Conservation (phyloP, 257 asterid species). For the Lithospermum erythrorhizon region DNA sequence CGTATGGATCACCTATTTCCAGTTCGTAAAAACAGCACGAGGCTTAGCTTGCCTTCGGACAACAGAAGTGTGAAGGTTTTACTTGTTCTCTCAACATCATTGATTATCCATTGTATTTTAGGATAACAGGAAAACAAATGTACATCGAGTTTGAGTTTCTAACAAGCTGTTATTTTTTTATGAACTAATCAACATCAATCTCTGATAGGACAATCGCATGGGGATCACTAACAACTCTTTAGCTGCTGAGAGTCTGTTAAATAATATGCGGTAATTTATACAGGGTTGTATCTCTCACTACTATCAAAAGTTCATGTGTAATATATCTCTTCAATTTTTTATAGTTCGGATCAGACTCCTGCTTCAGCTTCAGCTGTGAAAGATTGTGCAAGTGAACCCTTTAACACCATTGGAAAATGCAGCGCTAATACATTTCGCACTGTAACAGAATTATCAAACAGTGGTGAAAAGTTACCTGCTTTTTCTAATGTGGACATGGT, state of each 20-base stretch:
- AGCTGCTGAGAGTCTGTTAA: conserved; percentile 26
- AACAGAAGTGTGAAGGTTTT: conserved; percentile 52
- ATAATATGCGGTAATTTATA: conserved; percentile 32
- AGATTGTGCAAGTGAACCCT: conserved; percentile 21
- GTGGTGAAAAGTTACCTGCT: conserved; percentile 38
- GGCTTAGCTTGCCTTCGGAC: conserved; percentile 36
- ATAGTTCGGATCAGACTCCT: conserved; percentile 28
- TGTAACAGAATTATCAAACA: conserved; percentile 50
- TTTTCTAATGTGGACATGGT: conserved; percentile 68
- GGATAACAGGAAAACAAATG: background rate
- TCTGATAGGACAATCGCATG: conserved; percentile 41
- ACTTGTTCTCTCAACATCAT: conserved; percentile 7
- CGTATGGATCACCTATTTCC: conserved; percentile 59
- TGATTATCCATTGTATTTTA: background rate
- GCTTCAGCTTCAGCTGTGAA: conserved; percentile 32
- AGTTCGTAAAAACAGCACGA: conserved; percentile 45
- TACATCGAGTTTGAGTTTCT: background rate
- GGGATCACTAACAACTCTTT: conserved; percentile 21
- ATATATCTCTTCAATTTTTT: conserved; percentile 17
- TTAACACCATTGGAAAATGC: conserved; percentile 26
- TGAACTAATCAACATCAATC: conserved; percentile 6
- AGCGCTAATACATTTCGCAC: conserved; percentile 41
- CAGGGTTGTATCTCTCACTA: conserved; percentile 5
- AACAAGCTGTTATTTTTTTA: background rate
- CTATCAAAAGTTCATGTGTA: conserved; percentile 1